A percentile compares a stretch with the other conserved stretches of the same genome.
These are phyloP conservation scores for Aegle marmelos DNA, from an alignment of 345 rosid genomes.

Conservation along the genomic window DNA sequence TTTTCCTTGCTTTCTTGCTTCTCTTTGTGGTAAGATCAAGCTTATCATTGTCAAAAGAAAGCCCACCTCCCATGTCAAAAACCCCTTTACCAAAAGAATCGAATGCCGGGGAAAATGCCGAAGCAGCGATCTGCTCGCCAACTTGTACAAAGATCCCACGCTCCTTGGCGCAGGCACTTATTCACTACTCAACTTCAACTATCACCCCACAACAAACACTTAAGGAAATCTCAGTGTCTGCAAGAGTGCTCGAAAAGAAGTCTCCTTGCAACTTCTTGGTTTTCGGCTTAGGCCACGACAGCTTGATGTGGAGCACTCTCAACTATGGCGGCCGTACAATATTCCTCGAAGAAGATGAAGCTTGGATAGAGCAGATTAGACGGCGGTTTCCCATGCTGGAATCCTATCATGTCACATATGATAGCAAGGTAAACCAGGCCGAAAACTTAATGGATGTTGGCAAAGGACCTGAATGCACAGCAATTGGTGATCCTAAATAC, in stretches of 20 bases:
- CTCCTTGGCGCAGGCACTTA: slow-evolving; percentile 59
- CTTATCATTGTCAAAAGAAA: slow-evolving; percentile 35
- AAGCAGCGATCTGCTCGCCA: slow-evolving; percentile 29
- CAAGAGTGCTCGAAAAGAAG: slow-evolving; percentile 52
- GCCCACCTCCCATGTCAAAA: slow-evolving; percentile 3
- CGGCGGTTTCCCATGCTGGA: slow-evolving; percentile 62
- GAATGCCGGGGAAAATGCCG: not conserved
- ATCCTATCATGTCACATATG: slow-evolving; percentile 67
- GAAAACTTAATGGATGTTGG: slow-evolving; percentile 65
- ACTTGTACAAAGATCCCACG: slow-evolving; percentile 57
- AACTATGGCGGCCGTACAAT: slow-evolving; percentile 84
- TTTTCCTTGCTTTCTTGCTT: slow-evolving; percentile 54
- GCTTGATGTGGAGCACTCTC: slow-evolving; percentile 88
- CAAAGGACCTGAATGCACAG: slow-evolving; percentile 68
- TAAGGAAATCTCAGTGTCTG: slow-evolving; percentile 63
- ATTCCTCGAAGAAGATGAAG: slow-evolving; percentile 84
- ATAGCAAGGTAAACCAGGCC: slow-evolving; percentile 77
- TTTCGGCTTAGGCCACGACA: slow-evolving; percentile 88
- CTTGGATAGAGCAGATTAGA: slow-evolving; percentile 78
- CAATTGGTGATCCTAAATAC: slow-evolving; percentile 57
- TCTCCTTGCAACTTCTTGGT: slow-evolving; percentile 93
- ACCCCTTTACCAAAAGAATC: not conserved
- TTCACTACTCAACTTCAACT: slow-evolving; percentile 77
- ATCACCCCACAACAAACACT: slow-evolving; percentile 86
- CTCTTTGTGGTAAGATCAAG: slow-evolving; percentile 61